Conservation (phyloP, 2,329 filamentous ascomycete species). For the Scytalidium lignicola region DNA sequence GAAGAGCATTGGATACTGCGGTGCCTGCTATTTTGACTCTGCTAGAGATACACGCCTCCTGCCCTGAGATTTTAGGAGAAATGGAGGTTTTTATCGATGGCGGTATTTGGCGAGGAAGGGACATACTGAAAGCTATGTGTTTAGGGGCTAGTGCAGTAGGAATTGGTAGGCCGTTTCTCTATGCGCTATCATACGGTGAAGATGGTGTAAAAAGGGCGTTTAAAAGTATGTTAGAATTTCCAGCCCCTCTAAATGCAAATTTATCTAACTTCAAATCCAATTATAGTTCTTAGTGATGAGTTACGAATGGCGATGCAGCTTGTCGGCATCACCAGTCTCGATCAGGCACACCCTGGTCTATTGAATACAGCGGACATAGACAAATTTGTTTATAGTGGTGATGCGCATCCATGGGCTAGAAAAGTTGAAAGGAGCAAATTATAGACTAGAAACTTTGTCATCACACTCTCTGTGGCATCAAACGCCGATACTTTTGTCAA, state of each 20-base stretch:
- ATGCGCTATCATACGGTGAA: slow-evolving; percentile 49
- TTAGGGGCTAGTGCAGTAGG: slow-evolving; percentile 58
- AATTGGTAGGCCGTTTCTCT: slow-evolving; percentile 54
- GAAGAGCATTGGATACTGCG: slow-evolving; percentile 57
- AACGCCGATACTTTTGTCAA: too few species aligned
- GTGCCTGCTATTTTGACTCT: slow-evolving; percentile 51
- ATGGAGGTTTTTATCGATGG: slow-evolving; percentile 60
- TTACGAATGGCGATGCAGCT: slow-evolving; percentile 59
- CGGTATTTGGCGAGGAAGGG: slow-evolving; percentile 54
- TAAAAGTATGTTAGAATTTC: slow-evolving; percentile 37
- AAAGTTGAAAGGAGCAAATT: too few species aligned
- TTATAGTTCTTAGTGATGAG: slow-evolving; percentile 48
- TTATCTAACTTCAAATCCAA: background rate
- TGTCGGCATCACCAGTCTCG: slow-evolving; percentile 53
- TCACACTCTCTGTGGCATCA: too few species aligned
- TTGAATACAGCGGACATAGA: slow-evolving; percentile 45
- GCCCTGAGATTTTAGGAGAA: slow-evolving; percentile 49
- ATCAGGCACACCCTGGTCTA: slow-evolving; percentile 53
- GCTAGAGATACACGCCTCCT: slow-evolving; percentile 54
- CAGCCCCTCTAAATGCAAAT: too few species aligned
- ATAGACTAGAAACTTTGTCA: too few species aligned
- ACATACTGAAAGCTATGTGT: slow-evolving; percentile 60
- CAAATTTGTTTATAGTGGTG: too few species aligned
- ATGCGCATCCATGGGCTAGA: too few species aligned
- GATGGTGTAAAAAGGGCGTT: slow-evolving; percentile 45